Evolutionary conservation across 306 rosid species (phyloP), one percentile per base, ranked within the genome.

Genomic region (Luffa acutangula): DNA sequence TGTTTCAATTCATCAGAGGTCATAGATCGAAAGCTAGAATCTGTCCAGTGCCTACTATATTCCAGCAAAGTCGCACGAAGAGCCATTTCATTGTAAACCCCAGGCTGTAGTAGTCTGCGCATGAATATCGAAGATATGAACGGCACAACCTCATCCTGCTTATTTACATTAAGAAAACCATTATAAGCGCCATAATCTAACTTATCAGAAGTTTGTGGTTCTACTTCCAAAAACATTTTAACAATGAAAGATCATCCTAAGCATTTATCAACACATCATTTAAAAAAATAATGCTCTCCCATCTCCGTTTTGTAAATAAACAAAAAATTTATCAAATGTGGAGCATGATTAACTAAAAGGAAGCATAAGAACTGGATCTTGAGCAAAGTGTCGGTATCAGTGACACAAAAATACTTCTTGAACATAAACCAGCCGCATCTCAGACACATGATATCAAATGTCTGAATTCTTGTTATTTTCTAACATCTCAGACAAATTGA

Each of bases 71-170:
- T 95, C 60, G 92, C 85, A 83, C 89, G 89, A 84, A 95, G 83
- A 83, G 91, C 89, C 85, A 84, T 79, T 76, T 83, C 90, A 82
- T 92, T 94, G 85, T 86, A 87, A 84, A 92, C 91, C 76, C 97
- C 97, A 46, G 98, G 97, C 81, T 89, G 93, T 76, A 95, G 92
- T 81, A 95, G 90, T 88, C 92, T 89, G 79, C 90, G 92, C 73
- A 91, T 72, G 89, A 91, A 92, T 86, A 92, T 87, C 31, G 93
- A 90, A 76, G 98, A 92, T 54, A 92, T 86, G 86, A 89, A 88
- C 2, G 92, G 87, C 43, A 85, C 82, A 54, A 86, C 85, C 83
- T 90, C 85, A 81, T 90, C 97, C 97, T 95, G 93, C 84, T 84
- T 56, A 81, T 64, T 48, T 37, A 12, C 71, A 76, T 70, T 12